A percentile compares a stretch with the other conserved stretches of the same genome.
Evolutionary conservation across 768 basidiomycete species (phyloP).

Genomic region (Lentinula sp.): DNA sequence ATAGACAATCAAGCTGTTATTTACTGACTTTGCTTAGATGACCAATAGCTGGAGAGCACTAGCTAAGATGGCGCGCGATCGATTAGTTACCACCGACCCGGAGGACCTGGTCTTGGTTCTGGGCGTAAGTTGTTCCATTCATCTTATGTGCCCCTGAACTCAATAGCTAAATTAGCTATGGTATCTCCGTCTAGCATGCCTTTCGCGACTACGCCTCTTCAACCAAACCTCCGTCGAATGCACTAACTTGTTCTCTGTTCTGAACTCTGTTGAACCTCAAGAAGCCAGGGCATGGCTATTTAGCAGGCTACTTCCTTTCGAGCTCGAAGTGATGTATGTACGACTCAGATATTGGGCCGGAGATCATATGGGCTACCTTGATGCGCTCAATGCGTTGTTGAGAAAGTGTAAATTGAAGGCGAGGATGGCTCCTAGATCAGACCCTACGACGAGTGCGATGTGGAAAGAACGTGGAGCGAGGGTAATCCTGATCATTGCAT

Average conservation of each 20-base stretch:
- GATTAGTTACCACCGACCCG: slow-evolving; percentile 64
- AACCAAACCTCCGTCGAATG: slow-evolving; percentile 86
- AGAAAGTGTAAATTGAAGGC: slow-evolving; percentile 52
- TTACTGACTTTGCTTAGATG: slow-evolving; percentile 45
- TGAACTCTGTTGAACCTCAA: slow-evolving; percentile 49
- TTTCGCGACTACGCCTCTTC: slow-evolving; percentile 77
- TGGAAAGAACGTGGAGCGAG: slow-evolving; percentile 80
- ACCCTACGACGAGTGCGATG: slow-evolving; percentile 45
- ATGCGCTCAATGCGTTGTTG: slow-evolving; percentile 61
- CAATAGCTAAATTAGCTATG: slow-evolving; percentile 47
- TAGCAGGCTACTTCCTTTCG: slow-evolving; percentile 52
- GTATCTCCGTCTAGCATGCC: slow-evolving; percentile 75
- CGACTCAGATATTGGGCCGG: slow-evolving; percentile 78
- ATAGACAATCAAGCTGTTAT: slow-evolving; percentile 9
- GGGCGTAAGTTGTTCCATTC: slow-evolving; percentile 40
- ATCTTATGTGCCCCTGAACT: not conserved
- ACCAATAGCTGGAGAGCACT: slow-evolving; percentile 83
- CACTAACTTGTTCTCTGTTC: slow-evolving; percentile 69
- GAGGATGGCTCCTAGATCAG: slow-evolving; percentile 27
- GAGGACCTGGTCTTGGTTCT: slow-evolving; percentile 60
- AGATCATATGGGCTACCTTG: slow-evolving; percentile 75
- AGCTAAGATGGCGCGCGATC: slow-evolving; percentile 79
- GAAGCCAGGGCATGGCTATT: slow-evolving; percentile 55
- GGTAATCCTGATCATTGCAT: slow-evolving; percentile 72
- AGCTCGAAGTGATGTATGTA: slow-evolving; percentile 65